Base-by-base conservation (phyloP, 2,329 filamentous ascomycete genomes). In the Epichloe aotearoae region DNA sequence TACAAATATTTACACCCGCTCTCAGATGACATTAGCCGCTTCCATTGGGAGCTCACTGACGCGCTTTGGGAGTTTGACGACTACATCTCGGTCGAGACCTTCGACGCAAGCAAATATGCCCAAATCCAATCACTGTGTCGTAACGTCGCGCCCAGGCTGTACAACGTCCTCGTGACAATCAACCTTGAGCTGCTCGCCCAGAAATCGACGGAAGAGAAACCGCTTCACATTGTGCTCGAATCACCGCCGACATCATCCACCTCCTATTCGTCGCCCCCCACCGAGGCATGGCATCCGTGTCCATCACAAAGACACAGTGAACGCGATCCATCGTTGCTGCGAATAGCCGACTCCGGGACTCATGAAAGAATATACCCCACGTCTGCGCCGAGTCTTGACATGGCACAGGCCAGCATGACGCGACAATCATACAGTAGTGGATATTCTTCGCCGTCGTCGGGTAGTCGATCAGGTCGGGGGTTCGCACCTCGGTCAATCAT, bases 21-120 rank as follows among this genome's bases (percentile, higher is more conserved):
- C 26, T 2, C 53, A 78, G 76, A 75, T 49, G 73, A 73, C 38
- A 74, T 80, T 47, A 69, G 73, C 50, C 61, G 66, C 41, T 72
- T 69, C 52, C 68, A 75, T 45, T 64, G 67, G 23, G 67, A 73
- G 50, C 64, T 80, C 36, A 73, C 69, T 50, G 69, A 74, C 42
- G 57, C 77, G 20, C 62, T 79, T 7, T 80, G 75, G 70, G 75
- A 75, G 47, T 79, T 80, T 56, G 77, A 80, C 53, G 76, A 79
- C 51, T 77, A 68, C 55, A 61, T 73, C 54, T 72, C 75, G 46
- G 56, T 64, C 10, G 70, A 75, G 39, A 66, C 66, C 26, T 80
- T 79, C 53, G 72, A 79, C 19, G 61, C 65, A 30, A 66, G 66
- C 20, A 74, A 73, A 54, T 80, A 73, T 50, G 60, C 64, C 23